Percentiles rank a stretch among this genome's conserved stretches.
phyloP scores from a whole-genome alignment of 306 rosid genomes.

The Biancaea sappan region DNA sequence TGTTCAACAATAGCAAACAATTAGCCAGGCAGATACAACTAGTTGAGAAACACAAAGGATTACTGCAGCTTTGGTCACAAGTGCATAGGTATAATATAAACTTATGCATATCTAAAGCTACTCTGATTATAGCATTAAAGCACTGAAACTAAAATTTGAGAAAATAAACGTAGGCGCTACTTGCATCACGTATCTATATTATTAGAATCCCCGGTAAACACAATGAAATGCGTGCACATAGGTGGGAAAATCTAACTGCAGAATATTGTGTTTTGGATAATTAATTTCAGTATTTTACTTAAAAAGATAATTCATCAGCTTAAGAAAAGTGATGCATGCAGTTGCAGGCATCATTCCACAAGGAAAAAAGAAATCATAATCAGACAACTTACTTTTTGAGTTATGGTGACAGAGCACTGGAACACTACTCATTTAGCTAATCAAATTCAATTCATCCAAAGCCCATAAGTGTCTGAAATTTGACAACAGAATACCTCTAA shows the following conservation, averaged over 20 bases:
- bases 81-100: not conserved
- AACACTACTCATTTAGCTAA: slow-evolving; percentile 53
- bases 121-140: not conserved
- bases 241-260: not conserved
- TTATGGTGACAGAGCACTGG: slow-evolving; percentile 46
- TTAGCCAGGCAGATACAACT: slow-evolving; percentile 16
- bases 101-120: slow-evolving; percentile 21
- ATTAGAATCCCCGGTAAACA: slow-evolving; percentile 6
- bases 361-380: slow-evolving; percentile 18
- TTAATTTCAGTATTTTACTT: slow-evolving; percentile 24
- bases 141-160: not conserved
- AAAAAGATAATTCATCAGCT: not conserved
- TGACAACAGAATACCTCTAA: slow-evolving; percentile 41
- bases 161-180: slow-evolving; percentile 7
- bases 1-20: not conserved
- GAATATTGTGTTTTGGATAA: slow-evolving; percentile 16
- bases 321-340: slow-evolving; percentile 13
- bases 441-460: slow-evolving; percentile 45
- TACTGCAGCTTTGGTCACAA: slow-evolving; percentile 1
- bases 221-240: not conserved
- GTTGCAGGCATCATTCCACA: slow-evolving; percentile 20
- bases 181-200: slow-evolving; percentile 4
- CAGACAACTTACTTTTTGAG: slow-evolving; percentile 61
- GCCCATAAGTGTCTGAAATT: slow-evolving; percentile 38
- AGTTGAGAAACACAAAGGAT: slow-evolving; percentile 18